phyloP scores from a whole-genome alignment of 1,284 basidiomycete genomes.

The Ustilago lituana region DNA sequence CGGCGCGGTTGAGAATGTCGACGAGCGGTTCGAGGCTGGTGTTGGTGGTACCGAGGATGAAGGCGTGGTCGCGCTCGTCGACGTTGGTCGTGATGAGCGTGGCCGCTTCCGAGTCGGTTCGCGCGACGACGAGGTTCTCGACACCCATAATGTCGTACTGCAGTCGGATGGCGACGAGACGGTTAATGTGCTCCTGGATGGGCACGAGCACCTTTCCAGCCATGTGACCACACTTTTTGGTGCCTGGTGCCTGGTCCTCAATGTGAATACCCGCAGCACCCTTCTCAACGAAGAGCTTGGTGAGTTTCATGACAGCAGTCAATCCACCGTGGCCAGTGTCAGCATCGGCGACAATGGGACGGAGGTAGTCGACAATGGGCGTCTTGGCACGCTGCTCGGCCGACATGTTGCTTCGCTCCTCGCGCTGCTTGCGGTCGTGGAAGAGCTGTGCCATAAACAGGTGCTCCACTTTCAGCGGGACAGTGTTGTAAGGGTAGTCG shows the following conservation, averaged over 20 bases:
- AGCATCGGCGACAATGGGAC: constrained; percentile 69
- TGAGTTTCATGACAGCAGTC: constrained; percentile 96
- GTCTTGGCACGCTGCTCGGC: constrained; percentile 72
- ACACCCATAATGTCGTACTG: constrained; percentile 84
- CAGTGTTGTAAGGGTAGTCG: constrained; percentile 75
- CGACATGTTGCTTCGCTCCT: constrained; percentile 73
- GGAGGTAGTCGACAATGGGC: constrained; percentile 69
- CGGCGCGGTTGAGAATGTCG: constrained; percentile 83
- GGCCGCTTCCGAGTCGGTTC: constrained; percentile 87
- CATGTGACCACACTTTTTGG: constrained; percentile 75
- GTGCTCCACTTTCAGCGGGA: constrained; percentile 75
- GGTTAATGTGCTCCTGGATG: constrained; percentile 81
- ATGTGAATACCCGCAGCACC: constrained; percentile 88
- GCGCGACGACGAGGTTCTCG: constrained; percentile 78
- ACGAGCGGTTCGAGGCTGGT: constrained; percentile 76
- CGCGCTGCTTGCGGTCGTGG: constrained; percentile 73
- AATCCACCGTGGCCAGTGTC: constrained; percentile 83
- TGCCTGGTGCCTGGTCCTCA: constrained; percentile 90
- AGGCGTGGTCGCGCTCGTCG: constrained; percentile 93
- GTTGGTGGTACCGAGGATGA: constrained; percentile 93
- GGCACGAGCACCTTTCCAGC: constrained; percentile 78
- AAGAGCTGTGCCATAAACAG: constrained; percentile 75
- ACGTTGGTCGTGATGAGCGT: constrained; percentile 97
- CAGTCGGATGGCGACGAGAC: constrained; percentile 78
- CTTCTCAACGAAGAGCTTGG: constrained; percentile 89